Evolutionary conservation across 176 grass and related monocot species (phyloP).

Genomic region (Neostapfia colusana): DNA sequence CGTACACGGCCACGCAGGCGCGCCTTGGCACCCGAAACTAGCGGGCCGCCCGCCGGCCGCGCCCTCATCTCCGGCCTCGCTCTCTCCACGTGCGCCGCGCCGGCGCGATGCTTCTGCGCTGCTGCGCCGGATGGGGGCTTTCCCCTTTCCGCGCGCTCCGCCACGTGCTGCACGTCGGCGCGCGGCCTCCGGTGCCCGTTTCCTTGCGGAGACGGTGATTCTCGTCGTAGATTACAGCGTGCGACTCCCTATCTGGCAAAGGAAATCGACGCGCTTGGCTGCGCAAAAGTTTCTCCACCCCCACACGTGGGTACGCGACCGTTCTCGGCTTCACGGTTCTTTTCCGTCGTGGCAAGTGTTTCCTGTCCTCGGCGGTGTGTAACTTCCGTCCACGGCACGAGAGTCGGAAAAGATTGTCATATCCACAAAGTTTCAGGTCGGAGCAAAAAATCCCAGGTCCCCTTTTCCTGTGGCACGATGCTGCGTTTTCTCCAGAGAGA

Average conservation of each 20-base stretch:
- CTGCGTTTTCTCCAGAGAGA: background rate
- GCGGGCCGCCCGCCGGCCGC: background rate
- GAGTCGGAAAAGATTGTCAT: background rate
- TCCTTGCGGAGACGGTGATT: slow-evolving; percentile 13
- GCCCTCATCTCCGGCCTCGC: background rate
- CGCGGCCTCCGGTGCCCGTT: background rate
- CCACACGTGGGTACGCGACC: background rate
- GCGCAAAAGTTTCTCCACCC: background rate
- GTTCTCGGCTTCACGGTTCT: background rate
- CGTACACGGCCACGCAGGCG: too few species aligned
- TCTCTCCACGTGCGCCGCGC: background rate
- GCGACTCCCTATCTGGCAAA: background rate
- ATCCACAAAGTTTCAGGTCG: background rate
- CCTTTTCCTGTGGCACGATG: background rate
- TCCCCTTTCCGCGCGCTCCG: background rate
- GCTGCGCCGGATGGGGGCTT: background rate
- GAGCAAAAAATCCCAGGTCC: background rate
- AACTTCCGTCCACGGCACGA: background rate
- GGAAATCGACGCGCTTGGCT: background rate
- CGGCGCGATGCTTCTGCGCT: background rate
- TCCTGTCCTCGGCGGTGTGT: background rate
- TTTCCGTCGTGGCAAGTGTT: background rate
- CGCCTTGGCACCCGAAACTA: too few species aligned
- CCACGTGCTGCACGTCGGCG: background rate
- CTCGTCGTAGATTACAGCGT: background rate